A percentile compares a stretch with the other conserved stretches of the same genome.
Evolutionary conservation across 768 basidiomycete genomes (phyloP).

Genomic region (Podaxis rugospora): DNA sequence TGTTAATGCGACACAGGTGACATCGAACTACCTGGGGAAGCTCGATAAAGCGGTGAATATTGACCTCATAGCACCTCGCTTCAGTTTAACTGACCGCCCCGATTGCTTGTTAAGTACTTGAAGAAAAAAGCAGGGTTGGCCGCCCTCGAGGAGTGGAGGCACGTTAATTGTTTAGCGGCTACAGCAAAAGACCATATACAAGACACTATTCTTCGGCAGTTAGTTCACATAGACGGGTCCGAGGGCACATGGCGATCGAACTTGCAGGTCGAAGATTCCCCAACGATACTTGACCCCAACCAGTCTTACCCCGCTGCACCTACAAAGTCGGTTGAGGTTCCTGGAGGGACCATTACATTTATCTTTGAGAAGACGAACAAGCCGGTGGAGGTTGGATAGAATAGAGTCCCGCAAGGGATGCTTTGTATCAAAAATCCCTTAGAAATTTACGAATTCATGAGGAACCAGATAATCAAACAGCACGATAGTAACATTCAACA

Average conservation of each 20-base stretch:
- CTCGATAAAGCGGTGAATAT: slow-evolving; percentile 48
- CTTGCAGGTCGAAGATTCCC: slow-evolving; percentile 10
- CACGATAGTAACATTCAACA: background rate
- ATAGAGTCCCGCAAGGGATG: background rate
- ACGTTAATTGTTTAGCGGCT: slow-evolving; percentile 66
- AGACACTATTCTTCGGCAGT: slow-evolving; percentile 58
- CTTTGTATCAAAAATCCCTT: background rate
- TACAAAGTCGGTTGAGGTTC: slow-evolving; percentile 31
- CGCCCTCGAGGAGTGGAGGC: slow-evolving; percentile 77
- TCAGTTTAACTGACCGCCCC: slow-evolving; percentile 10
- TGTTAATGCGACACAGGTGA: slow-evolving; percentile 60
- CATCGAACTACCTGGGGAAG: slow-evolving; percentile 36
- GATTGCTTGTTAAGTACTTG: slow-evolving; percentile 40
- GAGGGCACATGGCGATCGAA: background rate
- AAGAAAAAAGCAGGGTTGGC: slow-evolving; percentile 67
- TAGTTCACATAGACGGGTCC: slow-evolving; percentile 20
- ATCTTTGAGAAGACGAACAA: slow-evolving; percentile 56
- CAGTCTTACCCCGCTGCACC: slow-evolving; percentile 36
- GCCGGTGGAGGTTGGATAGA: background rate
- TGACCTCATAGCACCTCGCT: background rate
- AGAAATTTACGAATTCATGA: background rate
- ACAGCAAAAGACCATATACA: slow-evolving; percentile 46
- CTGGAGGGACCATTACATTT: slow-evolving; percentile 71
- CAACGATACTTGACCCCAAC: slow-evolving; percentile 38
- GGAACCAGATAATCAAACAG: no score